Percentiles rank a stretch among this genome's conserved stretches.
Conservation (phyloP, 441 rosid species). For the Mallotus japonicus region DNA sequence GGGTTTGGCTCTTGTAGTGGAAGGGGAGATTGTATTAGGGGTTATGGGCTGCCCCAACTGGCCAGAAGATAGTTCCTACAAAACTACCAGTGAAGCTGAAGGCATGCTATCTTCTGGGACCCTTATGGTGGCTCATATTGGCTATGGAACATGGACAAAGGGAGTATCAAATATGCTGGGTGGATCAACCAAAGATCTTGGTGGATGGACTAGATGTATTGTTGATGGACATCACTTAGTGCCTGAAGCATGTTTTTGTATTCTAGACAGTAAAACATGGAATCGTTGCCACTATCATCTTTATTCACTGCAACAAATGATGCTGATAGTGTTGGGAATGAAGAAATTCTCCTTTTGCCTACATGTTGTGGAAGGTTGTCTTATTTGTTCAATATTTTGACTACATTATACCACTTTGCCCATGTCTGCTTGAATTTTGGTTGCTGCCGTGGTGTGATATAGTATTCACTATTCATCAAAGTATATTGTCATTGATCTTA, state of each 20-base stretch:
- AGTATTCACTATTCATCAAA: neutral
- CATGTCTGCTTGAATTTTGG: neutral
- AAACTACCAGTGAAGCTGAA: constrained; percentile 29
- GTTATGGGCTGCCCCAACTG: constrained; percentile 94
- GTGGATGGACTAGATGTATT: constrained; percentile 65
- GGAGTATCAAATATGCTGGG: constrained; percentile 29
- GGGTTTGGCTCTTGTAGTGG: constrained; percentile 84
- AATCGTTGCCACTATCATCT: constrained; percentile 61
- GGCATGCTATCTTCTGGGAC: constrained; percentile 39
- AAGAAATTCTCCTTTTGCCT: constrained; percentile 55
- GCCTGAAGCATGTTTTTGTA: constrained; percentile 65
- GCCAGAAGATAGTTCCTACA: constrained; percentile 36
- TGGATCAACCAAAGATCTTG: constrained; percentile 31
- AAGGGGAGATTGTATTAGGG: constrained; percentile 71
- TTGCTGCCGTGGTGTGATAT: neutral
- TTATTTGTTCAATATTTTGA: neutral
- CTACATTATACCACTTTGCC: neutral
- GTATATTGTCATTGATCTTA: neutral
- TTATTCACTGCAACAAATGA: constrained; percentile 43
- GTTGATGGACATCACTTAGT: constrained; percentile 54
- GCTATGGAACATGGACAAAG: constrained; percentile 83
- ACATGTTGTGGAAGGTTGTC: constrained; percentile 73
- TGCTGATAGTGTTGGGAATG: constrained; percentile 38
- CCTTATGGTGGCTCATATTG: constrained; percentile 66
- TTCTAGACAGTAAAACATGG: constrained; percentile 78